phyloP scores from a whole-genome alignment of 2,329 filamentous ascomycete species.

The Trichophyton benhamiae region DNA sequence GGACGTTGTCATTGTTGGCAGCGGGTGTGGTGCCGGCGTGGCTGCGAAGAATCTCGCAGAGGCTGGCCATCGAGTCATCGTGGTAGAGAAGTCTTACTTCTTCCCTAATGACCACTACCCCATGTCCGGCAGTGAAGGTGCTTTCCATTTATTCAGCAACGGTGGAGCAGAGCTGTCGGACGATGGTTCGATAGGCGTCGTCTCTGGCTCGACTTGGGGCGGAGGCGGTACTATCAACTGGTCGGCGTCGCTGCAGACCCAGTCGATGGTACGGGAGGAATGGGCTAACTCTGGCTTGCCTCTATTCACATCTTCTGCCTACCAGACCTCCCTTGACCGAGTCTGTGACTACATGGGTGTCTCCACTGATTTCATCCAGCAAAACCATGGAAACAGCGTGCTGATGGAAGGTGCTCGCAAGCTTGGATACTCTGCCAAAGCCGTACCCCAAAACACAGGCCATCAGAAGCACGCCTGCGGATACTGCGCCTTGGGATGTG shows the following conservation, averaged over 20 bases:
- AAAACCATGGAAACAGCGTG: constrained; percentile 59
- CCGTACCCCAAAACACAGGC: constrained; percentile 69
- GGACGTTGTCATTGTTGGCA: constrained; percentile 76
- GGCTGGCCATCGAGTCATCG: constrained; percentile 60
- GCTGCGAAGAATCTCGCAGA: constrained; percentile 69
- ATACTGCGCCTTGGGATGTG: constrained; percentile 48
- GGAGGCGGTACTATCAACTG: constrained; percentile 85
- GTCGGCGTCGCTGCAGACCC: constrained; percentile 56
- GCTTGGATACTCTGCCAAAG: constrained; percentile 57
- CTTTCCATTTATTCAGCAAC: constrained; percentile 56
- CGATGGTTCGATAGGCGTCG: constrained; percentile 46
- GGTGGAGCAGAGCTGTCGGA: constrained; percentile 47
- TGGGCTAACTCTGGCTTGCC: constrained; percentile 60
- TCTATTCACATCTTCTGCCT: constrained; percentile 62
- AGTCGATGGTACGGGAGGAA: constrained; percentile 64
- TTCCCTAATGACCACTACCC: constrained; percentile 61
- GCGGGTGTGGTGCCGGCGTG: constrained; percentile 74
- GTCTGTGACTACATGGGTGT: constrained; percentile 73
- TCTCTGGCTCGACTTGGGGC: constrained; percentile 64
- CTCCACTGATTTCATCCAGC: constrained; percentile 50
- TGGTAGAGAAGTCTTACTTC: constrained; percentile 73
- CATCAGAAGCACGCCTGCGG: constrained; percentile 63
- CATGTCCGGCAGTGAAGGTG: constrained; percentile 53
- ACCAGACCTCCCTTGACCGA: constrained; percentile 65
- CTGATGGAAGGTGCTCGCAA: constrained; percentile 64